Percentiles rank a stretch among this genome's conserved stretches.
phyloP scores from a whole-genome alignment of 768 basidiomycete genomes.

The Suillus spraguei region DNA sequence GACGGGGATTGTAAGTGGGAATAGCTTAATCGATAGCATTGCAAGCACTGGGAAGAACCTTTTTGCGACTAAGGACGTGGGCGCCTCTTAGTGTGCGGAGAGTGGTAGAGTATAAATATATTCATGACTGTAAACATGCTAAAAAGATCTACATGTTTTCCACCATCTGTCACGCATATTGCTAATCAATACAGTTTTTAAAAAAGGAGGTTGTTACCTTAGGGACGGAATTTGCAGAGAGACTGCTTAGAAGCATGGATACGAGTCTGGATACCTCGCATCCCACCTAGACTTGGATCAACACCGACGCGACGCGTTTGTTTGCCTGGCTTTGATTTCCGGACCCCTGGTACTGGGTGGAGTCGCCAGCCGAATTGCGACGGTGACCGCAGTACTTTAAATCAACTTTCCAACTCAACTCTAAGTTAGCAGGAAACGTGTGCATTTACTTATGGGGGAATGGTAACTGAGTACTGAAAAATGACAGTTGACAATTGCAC shows the following conservation, averaged over 20 bases:
- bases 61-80: slow-evolving; percentile 42
- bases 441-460: slow-evolving; percentile 8
- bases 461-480: neutral
- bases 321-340: slow-evolving; percentile 37
- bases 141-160: neutral
- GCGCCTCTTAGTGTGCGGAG: slow-evolving; percentile 32
- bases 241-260: neutral
- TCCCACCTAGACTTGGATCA: slow-evolving; percentile 12
- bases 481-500: neutral
- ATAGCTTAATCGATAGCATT: slow-evolving; percentile 69
- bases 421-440: slow-evolving; percentile 15
- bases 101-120: neutral
- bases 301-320: slow-evolving; percentile 52
- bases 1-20: slow-evolving; percentile 87
- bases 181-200: neutral
- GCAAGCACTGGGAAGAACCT: slow-evolving; percentile 42
- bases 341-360: slow-evolving; percentile 21
- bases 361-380: slow-evolving; percentile 9
- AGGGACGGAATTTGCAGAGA: neutral
- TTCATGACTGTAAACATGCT: neutral
- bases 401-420: slow-evolving; percentile 5
- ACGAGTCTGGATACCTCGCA: neutral
- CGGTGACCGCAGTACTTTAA: slow-evolving; percentile 2
- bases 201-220: neutral
- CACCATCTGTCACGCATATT: neutral